Base-by-base conservation (phyloP, 1,284 basidiomycete genomes). In the Hymenochaete sp. region DNA sequence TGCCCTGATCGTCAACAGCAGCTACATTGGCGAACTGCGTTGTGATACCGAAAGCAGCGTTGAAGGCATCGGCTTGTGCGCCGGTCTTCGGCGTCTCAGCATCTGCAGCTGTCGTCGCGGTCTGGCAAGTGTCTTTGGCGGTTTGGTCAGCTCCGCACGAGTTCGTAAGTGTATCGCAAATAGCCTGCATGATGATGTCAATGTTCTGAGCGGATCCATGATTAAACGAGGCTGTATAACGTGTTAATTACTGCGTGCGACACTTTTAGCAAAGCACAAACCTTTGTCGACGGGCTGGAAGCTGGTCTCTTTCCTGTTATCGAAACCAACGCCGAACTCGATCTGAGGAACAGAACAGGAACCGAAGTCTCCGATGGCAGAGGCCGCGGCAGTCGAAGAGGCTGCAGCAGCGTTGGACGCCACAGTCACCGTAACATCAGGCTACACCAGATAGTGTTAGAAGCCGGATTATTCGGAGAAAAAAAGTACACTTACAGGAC, bases 31-130 rank as follows among this genome's bases (percentile, higher is more conserved):
- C 62, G 51, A 73, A 74, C 55, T 68, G 58, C 24, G 65, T 72
- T 1, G 42, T 58, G 51, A 74, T 70, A 16, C 71, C 72, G 52
- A 77, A 77, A 22, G 60, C 70, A 18, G 65, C 67, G 59, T 79
- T 79, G 67, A 77, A 79, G 2, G 66, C 67, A 58, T 79, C 75
- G 18, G 76, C 76, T 53, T 74, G 71, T 14, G 61, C 69, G 49
- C 77, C 76, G 31, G 67, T 71, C 56, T 68, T 67, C 1, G 62
- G 57, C 2, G 70, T 49, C 22, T 57, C 62, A 32, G 67, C 60
- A 49, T 61, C 55, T 2, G 71, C 69, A 37, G 73, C 74, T 32
- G 65, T 52, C 26, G 57, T 47, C 3, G 73, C 73, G 2, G 55
- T 56, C n/a, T 60, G 59, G 46, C 75, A 77, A 8, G 70, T 72